Evolutionary conservation across 805 yeast genomes (phyloP).

Genomic region (Lipomyces yamanashiensis): DNA sequence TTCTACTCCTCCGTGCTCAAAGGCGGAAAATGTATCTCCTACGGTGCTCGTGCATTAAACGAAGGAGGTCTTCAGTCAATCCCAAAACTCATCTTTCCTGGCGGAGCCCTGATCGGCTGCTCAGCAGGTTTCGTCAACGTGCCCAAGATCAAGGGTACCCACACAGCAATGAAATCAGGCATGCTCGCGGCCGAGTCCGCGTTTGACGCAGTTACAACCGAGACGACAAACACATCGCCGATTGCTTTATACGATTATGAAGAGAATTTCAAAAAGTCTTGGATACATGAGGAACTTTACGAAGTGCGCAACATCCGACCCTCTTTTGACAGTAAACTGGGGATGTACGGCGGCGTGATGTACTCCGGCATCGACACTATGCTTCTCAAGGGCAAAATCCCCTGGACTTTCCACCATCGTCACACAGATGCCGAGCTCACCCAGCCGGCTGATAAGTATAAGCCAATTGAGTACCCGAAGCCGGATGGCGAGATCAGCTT

Average conservation of each 20-base stretch:
- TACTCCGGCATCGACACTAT: constrained; percentile 85
- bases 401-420: constrained; percentile 81
- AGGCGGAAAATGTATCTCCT: constrained; percentile 91
- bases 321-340: constrained; percentile 77
- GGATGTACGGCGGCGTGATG: constrained; percentile 77
- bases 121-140: constrained; percentile 97
- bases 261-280: constrained; percentile 67
- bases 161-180: constrained; percentile 96
- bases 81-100: constrained; percentile 90
- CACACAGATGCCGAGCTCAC: constrained; percentile 76
- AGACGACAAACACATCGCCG: constrained; percentile 37
- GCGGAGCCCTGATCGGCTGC: constrained; percentile 94
- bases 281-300: constrained; percentile 84
- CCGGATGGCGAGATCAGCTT: constrained; percentile 94
- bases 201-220: constrained; percentile 54
- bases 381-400: constrained; percentile 75
- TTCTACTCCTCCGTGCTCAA: constrained; percentile 71
- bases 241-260: constrained; percentile 63
- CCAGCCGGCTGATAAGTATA: constrained; percentile 63
- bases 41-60: constrained; percentile 94
- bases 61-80: constrained; percentile 97
- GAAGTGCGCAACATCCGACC: constrained; percentile 92
- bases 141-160: constrained; percentile 96
- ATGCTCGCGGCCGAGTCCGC: constrained; percentile 91
- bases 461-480: constrained; percentile 86